Evolutionary conservation across 148 eudicot genomes (phyloP).

Genomic region (Cornus suecica): DNA sequence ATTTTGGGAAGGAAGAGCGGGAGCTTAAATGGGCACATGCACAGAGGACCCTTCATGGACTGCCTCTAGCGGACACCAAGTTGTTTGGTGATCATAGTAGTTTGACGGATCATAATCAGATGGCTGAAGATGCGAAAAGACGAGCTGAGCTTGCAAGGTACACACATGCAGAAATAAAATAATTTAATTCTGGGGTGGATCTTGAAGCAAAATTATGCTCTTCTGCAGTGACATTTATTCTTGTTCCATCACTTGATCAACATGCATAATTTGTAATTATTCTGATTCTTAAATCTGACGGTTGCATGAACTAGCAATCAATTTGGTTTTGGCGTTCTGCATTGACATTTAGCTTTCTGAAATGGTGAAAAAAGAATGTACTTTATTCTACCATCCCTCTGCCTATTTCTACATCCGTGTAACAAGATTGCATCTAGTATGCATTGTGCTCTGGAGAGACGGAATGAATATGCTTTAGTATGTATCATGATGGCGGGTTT

Average conservation of each 20-base stretch:
- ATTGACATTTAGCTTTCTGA: too few relatives aligned
- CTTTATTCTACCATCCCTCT: background rate
- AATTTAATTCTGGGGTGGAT: background rate
- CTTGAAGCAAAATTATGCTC: background rate
- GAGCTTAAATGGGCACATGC: constrained; percentile 42
- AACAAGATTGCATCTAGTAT: background rate
- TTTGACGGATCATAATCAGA: constrained; percentile 30
- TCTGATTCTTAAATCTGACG: too few relatives aligned
- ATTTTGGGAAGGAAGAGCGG: constrained; percentile 42
- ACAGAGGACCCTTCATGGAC: constrained; percentile 40
- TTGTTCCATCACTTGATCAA: background rate
- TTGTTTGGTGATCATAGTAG: constrained; percentile 24
- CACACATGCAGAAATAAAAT: background rate
- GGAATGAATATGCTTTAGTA: background rate
- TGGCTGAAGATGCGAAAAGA: constrained; percentile 47
- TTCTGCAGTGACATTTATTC: background rate
- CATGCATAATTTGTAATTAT: background rate
- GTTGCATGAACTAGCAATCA: too few relatives aligned
- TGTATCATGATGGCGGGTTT: background rate
- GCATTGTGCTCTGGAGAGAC: background rate
- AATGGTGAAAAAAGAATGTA: too few relatives aligned
- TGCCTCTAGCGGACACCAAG: constrained; percentile 36
- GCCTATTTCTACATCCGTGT: background rate
- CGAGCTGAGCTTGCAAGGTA: constrained; percentile 46
- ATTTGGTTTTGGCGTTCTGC: too few relatives aligned